Evolutionary conservation across 306 rosid species (phyloP).

Genomic region (Parietaria judaica): DNA sequence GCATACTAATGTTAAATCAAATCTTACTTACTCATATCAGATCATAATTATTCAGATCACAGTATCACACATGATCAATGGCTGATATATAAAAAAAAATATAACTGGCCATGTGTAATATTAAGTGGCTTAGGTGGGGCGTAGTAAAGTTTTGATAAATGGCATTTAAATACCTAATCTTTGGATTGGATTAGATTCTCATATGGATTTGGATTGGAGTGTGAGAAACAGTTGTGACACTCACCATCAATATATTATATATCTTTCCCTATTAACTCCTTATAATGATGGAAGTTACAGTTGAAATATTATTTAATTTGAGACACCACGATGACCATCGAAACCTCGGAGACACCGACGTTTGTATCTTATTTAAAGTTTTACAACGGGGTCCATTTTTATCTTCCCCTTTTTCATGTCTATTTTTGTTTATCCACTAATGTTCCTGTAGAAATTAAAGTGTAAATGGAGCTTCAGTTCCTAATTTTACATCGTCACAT

Average conservation of each 20-base stretch:
- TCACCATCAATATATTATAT: conserved; percentile 1
- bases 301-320: conserved; percentile 15
- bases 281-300: conserved; percentile 14
- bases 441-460: too few species aligned
- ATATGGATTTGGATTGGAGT: neutral
- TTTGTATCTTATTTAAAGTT: conserved; percentile 21
- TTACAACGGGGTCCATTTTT: conserved; percentile 11
- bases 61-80: too few species aligned
- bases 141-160: neutral
- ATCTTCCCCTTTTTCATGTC: neutral
- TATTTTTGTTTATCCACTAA: neutral
- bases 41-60: too few species aligned
- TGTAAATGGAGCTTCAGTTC: too few species aligned
- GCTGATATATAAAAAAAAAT: neutral
- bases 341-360: conserved; percentile 17
- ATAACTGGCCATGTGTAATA: neutral
- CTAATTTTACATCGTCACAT: too few species aligned
- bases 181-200: conserved; percentile 3
- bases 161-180: neutral
- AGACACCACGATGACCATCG: conserved; percentile 16
- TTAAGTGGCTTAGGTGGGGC: neutral
- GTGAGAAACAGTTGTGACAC: conserved; percentile 11
- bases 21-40: too few species aligned
- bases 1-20: too few species aligned
- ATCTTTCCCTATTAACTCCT: conserved; percentile 17